phyloP scores from a whole-genome alignment of 1,284 basidiomycete genomes.

The Macrocystidia cucumis region DNA sequence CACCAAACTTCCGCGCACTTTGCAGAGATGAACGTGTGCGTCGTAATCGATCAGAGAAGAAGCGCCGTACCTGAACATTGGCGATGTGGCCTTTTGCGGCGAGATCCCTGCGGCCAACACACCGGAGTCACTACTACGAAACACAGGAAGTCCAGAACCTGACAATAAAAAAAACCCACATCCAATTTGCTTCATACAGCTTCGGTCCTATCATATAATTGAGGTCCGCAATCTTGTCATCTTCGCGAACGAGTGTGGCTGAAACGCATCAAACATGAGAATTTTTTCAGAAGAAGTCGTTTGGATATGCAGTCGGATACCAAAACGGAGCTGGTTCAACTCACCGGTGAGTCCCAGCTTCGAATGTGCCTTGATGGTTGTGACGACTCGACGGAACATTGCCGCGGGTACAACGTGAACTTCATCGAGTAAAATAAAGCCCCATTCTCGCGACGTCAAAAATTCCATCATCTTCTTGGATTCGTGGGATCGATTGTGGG shows the following conservation, averaged over 20 bases:
- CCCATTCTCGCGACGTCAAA: constrained; percentile 92
- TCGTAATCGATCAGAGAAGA: background rate
- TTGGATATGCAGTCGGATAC: constrained; percentile 1
- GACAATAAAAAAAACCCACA: constrained; percentile 38
- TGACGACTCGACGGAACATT: constrained; percentile 94
- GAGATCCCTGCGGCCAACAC: constrained; percentile 56
- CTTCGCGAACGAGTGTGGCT: constrained; percentile 97
- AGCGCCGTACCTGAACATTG: constrained; percentile 78
- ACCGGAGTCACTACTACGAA: too few relatives aligned
- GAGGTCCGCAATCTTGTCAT: constrained; percentile 98
- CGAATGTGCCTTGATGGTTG: constrained; percentile 95
- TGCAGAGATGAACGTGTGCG: too few relatives aligned
- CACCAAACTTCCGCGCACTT: constrained; percentile 99
- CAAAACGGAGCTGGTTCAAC: constrained; percentile 13
- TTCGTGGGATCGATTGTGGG: constrained; percentile 91
- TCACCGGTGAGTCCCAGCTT: constrained; percentile 90
- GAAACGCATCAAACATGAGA: constrained; percentile 6
- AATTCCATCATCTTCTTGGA: constrained; percentile 99
- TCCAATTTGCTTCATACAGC: constrained; percentile 99
- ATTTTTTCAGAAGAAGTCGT: background rate
- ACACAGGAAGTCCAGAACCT: background rate
- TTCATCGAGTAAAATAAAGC: constrained; percentile 90
- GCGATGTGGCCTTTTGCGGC: constrained; percentile 99
- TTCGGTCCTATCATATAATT: constrained; percentile 99
- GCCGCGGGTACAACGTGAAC: constrained; percentile 97